Base-by-base conservation (phyloP, 164 flowering plant species). In the Magnolia sinica region DNA sequence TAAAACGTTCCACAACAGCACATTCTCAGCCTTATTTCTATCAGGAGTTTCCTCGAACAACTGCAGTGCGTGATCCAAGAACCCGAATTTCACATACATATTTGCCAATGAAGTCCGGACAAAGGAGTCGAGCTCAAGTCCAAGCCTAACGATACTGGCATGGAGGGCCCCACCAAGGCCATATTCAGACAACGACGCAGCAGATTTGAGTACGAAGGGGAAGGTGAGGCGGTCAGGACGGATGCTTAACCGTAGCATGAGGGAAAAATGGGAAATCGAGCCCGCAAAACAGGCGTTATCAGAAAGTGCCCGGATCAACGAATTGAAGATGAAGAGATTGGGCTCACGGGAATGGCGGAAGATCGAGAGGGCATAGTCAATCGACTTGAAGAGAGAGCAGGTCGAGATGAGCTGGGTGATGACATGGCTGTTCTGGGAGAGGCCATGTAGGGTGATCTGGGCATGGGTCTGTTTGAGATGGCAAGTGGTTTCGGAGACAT, bases 1-100 rank as follows among this genome's bases (percentile, higher is more conserved):
- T 86, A 90, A 31, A 74, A 85, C 84, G 83, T 88, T 88, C 93
- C 93, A 90, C n/a, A 87, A 61, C 61, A 86, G 20, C 3, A 86
- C 68, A 79, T 82, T 85, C 20, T 20, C 81, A 49, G 19, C 50
- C 81, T 81, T 82, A 75, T 66, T 80, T 73, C 80, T 75, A n/a
- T 87, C 81, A 52, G 86, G 82, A 23, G 85, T 87, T 86, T 86
- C 88, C 55, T 88, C 88, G 72, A 90, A 88, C 84, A 86, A 45
- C 61, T 86, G 80, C 31, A 82, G 37, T 0, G 88, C 91, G 18
- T 14, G 14, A 29, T 64, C 68, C 79, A 84, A 58, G 8, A 37
- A 58, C 63, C 78, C 83, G 23, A 84, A 64, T 69, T 88, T 86
- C 55, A 79, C 87, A 77, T 90, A 87, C 90, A 86, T 85, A 24